Conservation (phyloP, 2,329 filamentous ascomycete species). For the Cordyceps pruinosa region DNA sequence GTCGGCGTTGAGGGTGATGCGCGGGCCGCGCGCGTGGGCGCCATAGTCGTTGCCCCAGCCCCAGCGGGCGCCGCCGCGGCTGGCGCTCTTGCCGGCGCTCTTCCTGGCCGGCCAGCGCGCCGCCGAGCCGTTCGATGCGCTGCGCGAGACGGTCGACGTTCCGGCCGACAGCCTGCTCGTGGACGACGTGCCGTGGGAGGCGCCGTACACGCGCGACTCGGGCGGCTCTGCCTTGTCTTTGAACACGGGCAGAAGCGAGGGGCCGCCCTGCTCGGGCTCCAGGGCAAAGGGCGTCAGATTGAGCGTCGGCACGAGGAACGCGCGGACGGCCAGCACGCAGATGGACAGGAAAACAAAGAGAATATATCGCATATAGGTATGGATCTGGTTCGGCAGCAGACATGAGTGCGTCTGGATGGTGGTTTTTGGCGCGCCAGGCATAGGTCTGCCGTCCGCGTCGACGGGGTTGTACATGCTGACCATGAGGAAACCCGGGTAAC, state of each 20-base stretch:
- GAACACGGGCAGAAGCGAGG: conserved; percentile 37
- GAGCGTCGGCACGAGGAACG: conserved; percentile 50
- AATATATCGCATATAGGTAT: conserved; percentile 74
- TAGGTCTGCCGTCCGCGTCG: conserved; percentile 48
- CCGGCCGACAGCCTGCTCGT: conserved; percentile 13
- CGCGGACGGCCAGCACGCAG: conserved; percentile 43
- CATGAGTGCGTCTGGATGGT: conserved; percentile 89
- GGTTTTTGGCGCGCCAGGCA: conserved; percentile 34
- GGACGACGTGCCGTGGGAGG: conserved; percentile 20
- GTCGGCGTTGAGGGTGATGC: conserved; percentile 47
- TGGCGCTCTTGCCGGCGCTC: conserved; percentile 36
- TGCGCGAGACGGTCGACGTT: conserved; percentile 12
- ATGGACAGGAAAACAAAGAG: conserved; percentile 51
- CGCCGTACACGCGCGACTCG: conserved; percentile 17
- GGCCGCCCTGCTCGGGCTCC: conserved; percentile 28
- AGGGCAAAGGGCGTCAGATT: conserved; percentile 48
- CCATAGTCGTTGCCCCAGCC: conserved; percentile 37
- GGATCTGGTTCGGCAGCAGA: conserved; percentile 79
- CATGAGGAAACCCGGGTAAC: conserved; percentile 79
- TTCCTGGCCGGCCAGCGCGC: conserved; percentile 19
- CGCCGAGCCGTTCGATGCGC: conserved; percentile 21
- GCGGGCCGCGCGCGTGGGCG: conserved; percentile 36
- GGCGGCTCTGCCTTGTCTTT: conserved; percentile 47
- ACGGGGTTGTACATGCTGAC: conserved; percentile 90
- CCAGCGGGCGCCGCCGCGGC: conserved; percentile 27